These are phyloP conservation scores for Hypsizygus marmoreus DNA, from an alignment of 768 basidiomycete species.

Conservation along the genomic window DNA sequence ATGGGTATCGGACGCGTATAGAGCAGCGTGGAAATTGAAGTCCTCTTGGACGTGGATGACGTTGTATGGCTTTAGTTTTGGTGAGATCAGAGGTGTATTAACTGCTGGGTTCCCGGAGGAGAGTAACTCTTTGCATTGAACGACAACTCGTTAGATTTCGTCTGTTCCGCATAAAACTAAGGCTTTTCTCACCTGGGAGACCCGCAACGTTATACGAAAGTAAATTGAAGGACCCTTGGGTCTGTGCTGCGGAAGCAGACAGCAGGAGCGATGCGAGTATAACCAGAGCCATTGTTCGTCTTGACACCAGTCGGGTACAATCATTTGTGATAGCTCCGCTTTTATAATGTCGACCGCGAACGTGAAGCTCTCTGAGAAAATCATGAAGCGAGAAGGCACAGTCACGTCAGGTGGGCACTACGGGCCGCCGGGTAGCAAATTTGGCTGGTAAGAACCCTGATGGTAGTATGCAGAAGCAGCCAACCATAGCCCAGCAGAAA, in stretches of 20 bases:
- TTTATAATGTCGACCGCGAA: too few relatives aligned
- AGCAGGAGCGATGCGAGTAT: too few relatives aligned
- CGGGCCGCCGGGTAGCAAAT: too few relatives aligned
- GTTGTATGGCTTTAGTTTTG: slow-evolving; percentile 32
- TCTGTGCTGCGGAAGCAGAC: slow-evolving; percentile 19
- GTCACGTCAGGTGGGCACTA: too few relatives aligned
- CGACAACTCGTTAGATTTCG: background rate
- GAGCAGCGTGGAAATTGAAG: slow-evolving; percentile 39
- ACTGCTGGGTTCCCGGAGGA: slow-evolving; percentile 29
- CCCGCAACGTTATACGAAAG: slow-evolving; percentile 37
- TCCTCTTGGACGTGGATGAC: slow-evolving; percentile 38
- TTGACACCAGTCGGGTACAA: too few relatives aligned
- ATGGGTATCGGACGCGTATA: slow-evolving; percentile 37
- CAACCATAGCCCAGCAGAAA: too few relatives aligned
- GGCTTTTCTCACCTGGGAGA: slow-evolving; percentile 30
- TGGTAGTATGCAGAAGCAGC: too few relatives aligned
- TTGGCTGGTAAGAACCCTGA: too few relatives aligned
- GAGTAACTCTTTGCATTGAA: slow-evolving; percentile 18
- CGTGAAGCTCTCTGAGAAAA: too few relatives aligned
- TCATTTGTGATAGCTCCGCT: too few relatives aligned
- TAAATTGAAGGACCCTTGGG: slow-evolving; percentile 26
- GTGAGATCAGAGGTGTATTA: slow-evolving; percentile 33
- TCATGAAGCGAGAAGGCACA: too few relatives aligned
- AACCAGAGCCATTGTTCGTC: too few relatives aligned
- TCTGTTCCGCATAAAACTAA: background rate